Base-by-base conservation (phyloP, 768 basidiomycete genomes). In the Rhodotorula taiwanensis region DNA sequence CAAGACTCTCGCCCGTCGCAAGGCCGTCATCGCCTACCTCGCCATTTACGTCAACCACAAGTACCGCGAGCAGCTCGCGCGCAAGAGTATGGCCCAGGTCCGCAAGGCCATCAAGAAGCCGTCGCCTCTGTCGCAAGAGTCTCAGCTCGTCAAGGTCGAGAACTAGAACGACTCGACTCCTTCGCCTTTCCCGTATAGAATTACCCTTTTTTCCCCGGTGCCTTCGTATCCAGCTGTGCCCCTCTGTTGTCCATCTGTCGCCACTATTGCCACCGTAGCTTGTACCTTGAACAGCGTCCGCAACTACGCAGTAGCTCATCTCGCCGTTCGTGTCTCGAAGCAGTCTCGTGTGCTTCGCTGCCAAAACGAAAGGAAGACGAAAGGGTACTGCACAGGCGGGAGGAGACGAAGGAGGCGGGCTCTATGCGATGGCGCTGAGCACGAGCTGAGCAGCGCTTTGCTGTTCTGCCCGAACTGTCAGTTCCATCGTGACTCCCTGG, bases 401-500 rank as follows among this genome's bases (percentile, higher is more conserved):
- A 45, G 25, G 25, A 7, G 13, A 20, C 18, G 27, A 23, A 25
- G 25, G 47, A 21, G n/a, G 27, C n/a, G n/a, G 23, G 25, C 34
- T 30, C 28, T 28, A 74, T 27, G 66, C 84, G 71, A 99, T 91
- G 50, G 95, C 94, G 41, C 87, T 82, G 62, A 99, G 82, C 27
- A 98, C 89, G 52, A 99, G 82, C 69, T 84, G 81, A 72, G 89
- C 91, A 10, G 85, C 89, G 69, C 83, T 84, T 74, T 88, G 84
- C 77, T 87, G 86, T 76, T 99, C 95, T 55, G 92, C 92, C 53
- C 94, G 84, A 27, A 94, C 93, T 33, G 82, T 81, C 47, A 99
- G 78, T 78, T 98, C 93, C 61, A 99, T 78, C 36, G 91, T 93
- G 23, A 99, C 95, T 14, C 95, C 95, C 69, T 86, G 81, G 21